Evolutionary conservation across 192 early-diverging fungal genomes (phyloP).

Genomic region (Fimicolochytrium jonesii): DNA sequence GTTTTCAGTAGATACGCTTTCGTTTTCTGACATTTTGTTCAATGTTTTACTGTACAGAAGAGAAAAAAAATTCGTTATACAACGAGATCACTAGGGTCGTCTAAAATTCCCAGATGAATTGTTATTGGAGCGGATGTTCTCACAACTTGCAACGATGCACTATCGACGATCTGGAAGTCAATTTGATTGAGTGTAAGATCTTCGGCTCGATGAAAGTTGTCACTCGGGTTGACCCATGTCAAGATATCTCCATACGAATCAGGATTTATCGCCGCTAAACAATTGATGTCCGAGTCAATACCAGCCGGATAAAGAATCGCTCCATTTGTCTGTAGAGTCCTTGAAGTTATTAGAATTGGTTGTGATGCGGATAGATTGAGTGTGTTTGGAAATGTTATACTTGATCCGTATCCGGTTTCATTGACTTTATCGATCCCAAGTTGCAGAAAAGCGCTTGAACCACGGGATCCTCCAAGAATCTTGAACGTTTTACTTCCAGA

Average conservation of each 20-base stretch:
- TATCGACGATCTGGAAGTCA: not conserved
- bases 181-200: not conserved
- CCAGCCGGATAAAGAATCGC: not conserved
- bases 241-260: not conserved
- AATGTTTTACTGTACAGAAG: not conserved
- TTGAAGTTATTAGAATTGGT: not conserved
- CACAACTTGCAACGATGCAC: not conserved
- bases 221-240: not conserved
- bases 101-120: not conserved
- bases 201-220: not conserved
- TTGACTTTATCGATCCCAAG: not conserved
- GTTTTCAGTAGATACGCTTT: not conserved
- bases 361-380: not conserved
- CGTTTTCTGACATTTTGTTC: not conserved
- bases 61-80: slow-evolving; percentile 8
- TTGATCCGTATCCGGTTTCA: not conserved
- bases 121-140: not conserved
- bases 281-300: not conserved
- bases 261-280: not conserved
- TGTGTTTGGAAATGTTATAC: not conserved
- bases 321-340: not conserved
- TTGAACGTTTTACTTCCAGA: not conserved
- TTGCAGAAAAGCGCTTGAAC: not conserved
- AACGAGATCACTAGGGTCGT: not conserved
- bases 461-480: not conserved